phyloP scores from a whole-genome alignment of 148 eudicot species.

The Heliosperma pusillum region DNA sequence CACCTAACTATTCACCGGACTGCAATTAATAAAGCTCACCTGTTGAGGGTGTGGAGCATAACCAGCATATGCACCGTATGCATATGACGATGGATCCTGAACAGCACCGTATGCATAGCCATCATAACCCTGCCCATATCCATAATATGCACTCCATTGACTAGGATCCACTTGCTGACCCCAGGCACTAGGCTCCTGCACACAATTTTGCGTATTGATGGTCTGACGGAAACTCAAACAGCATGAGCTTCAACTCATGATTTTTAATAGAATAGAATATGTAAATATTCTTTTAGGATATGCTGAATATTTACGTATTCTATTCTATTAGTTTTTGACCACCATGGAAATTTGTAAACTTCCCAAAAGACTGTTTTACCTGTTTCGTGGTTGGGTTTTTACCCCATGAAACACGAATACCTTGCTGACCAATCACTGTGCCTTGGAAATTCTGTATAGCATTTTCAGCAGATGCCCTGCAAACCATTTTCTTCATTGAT shows the following conservation, averaged over 20 bases:
- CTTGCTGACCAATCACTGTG: constrained; percentile 76
- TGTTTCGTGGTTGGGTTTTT: constrained; percentile 71
- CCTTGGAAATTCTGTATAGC: constrained; percentile 91
- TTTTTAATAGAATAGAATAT: no score
- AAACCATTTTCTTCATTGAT: constrained; percentile 1
- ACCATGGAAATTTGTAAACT: background rate
- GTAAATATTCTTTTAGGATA: no score
- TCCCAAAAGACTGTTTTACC: constrained; percentile 33
- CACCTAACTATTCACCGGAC: no score
- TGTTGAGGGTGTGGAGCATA: constrained; percentile 85
- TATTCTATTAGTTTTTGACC: no score
- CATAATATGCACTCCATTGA: constrained; percentile 87
- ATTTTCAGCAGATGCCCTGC: constrained; percentile 87
- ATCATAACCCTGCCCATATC: constrained; percentile 95
- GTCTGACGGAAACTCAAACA: background rate
- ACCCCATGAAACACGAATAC: constrained; percentile 91
- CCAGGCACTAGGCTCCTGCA: constrained; percentile 77
- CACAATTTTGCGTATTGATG: constrained; percentile 4
- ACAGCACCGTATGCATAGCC: constrained; percentile 80
- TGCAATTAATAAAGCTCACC: constrained; percentile 29
- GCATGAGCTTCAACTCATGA: background rate
- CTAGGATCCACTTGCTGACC: constrained; percentile 81
- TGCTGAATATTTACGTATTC: no score
- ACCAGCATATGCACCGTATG: constrained; percentile 84
- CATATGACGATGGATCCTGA: constrained; percentile 84